Base-by-base conservation (phyloP, 2,329 filamentous ascomycete species). In the Diaporthe aspalathi region DNA sequence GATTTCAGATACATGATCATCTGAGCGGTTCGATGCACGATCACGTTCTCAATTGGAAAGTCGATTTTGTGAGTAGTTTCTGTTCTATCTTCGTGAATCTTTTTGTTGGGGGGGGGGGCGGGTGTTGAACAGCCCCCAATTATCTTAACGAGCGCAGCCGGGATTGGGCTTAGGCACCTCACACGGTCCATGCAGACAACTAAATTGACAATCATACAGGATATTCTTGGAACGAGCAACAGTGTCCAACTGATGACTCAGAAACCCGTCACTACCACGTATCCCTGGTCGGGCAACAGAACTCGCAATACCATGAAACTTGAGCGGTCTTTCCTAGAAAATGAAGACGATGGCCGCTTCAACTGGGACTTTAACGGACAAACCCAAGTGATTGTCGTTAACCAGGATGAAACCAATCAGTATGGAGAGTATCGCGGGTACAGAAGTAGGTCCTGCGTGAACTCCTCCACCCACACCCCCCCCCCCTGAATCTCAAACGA, bases 21-120 rank as follows among this genome's bases (percentile, higher is more conserved):
- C 78, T 87, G 1, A 82, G 81, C 0, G 85, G 85, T 7, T 83
- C 81, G 35, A 87, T 88, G 81, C 87, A 89, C 76, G 85, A 88
- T 76, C 87, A 89, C 74, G 85, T 89, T 0, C 75, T 88, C 47
- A 88, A 85, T 74, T 88, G 84, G 80, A 89, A 89, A 75, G 83
- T 82, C 54, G 87, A 88, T 76, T 80, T 88, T 29, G 60, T 63
- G n/a, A 63, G 60, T 12, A 1, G 2, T 3, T 38, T 1, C 38
- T 29, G 12, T 43, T 24, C 16, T 11, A 17, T 4, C 22, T 8
- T 22, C 32, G 32, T 35, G 32, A 9, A 5, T 35, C 9, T 35
- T 35, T 9, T 35, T 35, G n/a, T n/a, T n/a, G n/a, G n/a, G n/a
- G n/a, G n/a, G n/a, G n/a, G n/a, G n/a, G n/a, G n/a, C n/a, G n/a